phyloP scores from a whole-genome alignment of 1,139 yeast genomes.

The Taphrina deformans region DNA sequence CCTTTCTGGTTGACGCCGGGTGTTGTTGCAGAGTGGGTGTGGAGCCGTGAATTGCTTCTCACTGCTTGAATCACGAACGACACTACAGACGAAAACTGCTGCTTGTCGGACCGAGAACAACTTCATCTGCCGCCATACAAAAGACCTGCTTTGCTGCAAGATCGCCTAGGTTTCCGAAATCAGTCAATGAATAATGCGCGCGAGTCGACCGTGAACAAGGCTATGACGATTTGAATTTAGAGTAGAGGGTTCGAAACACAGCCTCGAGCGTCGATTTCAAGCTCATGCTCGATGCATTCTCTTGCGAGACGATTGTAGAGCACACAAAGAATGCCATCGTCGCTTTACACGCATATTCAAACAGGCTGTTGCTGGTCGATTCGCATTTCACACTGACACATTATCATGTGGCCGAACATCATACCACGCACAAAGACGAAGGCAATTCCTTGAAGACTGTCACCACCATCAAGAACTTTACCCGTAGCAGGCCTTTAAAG shows the following conservation, averaged over 20 bases:
- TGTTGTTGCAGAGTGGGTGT: neutral
- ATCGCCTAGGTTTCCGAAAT: too few relatives aligned
- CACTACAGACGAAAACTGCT: neutral
- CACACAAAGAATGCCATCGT: neutral
- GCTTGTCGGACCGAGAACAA: neutral
- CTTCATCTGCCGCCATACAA: too few relatives aligned
- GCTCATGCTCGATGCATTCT: slow-evolving; percentile 29
- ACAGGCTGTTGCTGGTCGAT: slow-evolving; percentile 22
- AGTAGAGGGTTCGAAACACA: too few relatives aligned
- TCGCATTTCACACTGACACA: slow-evolving; percentile 20
- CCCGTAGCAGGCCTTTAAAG: slow-evolving; percentile 43
- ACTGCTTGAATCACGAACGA: neutral
- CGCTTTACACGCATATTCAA: slow-evolving; percentile 19
- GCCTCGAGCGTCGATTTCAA: neutral
- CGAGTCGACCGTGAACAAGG: too few relatives aligned
- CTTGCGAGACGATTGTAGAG: slow-evolving; percentile 11
- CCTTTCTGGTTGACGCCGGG: neutral
- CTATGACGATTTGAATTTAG: too few relatives aligned
- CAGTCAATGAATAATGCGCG: too few relatives aligned
- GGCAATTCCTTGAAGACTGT: slow-evolving; percentile 16
- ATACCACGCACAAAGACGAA: neutral
- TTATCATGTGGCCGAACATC: slow-evolving; percentile 20
- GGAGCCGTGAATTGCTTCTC: too few relatives aligned
- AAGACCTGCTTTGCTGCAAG: too few relatives aligned
- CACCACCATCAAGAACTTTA: slow-evolving; percentile 36